Conservation (phyloP, 1,284 basidiomycete species). For the Microbotryum intermedium region DNA sequence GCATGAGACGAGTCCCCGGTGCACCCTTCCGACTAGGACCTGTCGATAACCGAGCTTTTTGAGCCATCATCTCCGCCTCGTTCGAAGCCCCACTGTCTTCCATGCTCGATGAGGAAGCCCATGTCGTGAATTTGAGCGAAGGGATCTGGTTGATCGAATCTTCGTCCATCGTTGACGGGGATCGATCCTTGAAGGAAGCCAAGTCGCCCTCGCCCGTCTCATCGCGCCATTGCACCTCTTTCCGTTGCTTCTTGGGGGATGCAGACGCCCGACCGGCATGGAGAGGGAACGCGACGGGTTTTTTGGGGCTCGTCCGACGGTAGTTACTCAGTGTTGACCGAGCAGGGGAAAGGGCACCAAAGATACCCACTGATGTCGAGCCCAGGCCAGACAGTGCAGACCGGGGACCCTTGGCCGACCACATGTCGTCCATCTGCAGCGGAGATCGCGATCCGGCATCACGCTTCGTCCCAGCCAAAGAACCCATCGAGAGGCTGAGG, state of each 20-base stretch:
- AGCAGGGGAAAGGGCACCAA: too few species aligned
- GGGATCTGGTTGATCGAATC: neutral
- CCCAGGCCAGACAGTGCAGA: slow-evolving; percentile 5
- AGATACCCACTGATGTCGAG: slow-evolving; percentile 7
- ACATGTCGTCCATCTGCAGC: slow-evolving; percentile 9
- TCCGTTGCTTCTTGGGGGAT: slow-evolving; percentile 18
- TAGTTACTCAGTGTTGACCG: too few species aligned
- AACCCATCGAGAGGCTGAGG: neutral
- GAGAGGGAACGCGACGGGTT: slow-evolving; percentile 8
- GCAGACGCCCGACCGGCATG: neutral
- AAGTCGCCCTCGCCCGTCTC: slow-evolving; percentile 26
- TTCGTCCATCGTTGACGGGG: slow-evolving; percentile 10
- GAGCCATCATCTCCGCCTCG: slow-evolving; percentile 25
- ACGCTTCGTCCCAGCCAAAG: slow-evolving; percentile 14
- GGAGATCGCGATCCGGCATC: slow-evolving; percentile 17
- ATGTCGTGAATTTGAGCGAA: slow-evolving; percentile 9
- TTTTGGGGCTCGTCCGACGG: slow-evolving; percentile 1
- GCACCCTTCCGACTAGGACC: neutral
- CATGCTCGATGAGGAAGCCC: slow-evolving; percentile 13
- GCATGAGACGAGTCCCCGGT: neutral
- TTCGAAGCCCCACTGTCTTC: neutral
- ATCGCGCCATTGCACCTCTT: slow-evolving; percentile 29
- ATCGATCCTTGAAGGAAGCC: slow-evolving; percentile 23
- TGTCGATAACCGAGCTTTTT: slow-evolving; percentile 8
- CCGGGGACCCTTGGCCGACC: slow-evolving; percentile 16